phyloP scores from a whole-genome alignment of 2,329 filamentous ascomycete genomes.

The Venturia carpophila region DNA sequence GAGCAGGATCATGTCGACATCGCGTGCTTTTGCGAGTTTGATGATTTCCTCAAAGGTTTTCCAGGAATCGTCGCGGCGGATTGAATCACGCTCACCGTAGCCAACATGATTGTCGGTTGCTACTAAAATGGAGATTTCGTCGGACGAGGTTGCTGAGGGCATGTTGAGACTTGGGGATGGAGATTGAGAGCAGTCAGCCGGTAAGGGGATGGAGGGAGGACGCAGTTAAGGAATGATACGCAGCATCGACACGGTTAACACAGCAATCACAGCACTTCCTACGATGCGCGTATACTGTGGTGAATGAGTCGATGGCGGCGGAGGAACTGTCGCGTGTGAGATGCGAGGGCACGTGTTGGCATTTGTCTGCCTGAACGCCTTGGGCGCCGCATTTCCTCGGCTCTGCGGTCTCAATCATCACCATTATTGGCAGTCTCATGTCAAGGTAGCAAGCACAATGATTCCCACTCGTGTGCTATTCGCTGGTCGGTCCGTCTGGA shows the following conservation, averaged over 20 bases:
- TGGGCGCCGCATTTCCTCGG: not conserved
- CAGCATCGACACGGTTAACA: not conserved
- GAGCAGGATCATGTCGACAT: constrained; percentile 96
- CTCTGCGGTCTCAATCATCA: not conserved
- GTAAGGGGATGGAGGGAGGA: not conserved
- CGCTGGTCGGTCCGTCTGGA: constrained; percentile 74
- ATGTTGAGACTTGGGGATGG: not conserved
- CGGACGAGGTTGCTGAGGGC: constrained; percentile 42
- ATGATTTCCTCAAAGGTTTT: constrained; percentile 92
- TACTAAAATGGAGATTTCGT: constrained; percentile 90
- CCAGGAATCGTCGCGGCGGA: constrained; percentile 97
- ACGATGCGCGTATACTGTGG: not conserved
- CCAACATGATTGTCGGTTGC: constrained; percentile 98
- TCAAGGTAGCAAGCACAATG: constrained; percentile 42
- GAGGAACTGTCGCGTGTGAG: not conserved
- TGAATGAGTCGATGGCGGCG: not conserved
- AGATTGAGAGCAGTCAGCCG: not conserved
- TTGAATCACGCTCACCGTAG: constrained; percentile 84
- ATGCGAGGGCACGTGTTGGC: not conserved
- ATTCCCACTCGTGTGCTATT: constrained; percentile 59
- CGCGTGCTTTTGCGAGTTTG: constrained; percentile 73
- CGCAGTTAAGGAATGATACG: not conserved
- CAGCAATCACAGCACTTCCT: not conserved
- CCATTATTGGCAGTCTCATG: too few species aligned
- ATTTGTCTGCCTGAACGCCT: not conserved